Conservation (phyloP, 192 early-diverging fungal genomes). For the Entomortierella chlamydospora region DNA sequence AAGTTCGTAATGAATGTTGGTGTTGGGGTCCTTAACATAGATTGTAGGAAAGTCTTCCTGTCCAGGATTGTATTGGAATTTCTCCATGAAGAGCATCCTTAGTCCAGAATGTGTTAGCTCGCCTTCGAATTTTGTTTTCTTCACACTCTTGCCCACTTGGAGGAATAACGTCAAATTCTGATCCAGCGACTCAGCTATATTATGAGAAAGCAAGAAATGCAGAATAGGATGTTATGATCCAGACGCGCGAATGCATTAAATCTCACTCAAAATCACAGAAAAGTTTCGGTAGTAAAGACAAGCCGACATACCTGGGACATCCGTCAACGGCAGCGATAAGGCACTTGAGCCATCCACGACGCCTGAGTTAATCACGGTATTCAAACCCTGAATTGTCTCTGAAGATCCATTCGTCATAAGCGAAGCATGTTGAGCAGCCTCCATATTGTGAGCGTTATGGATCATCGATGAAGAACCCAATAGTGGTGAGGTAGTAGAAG, state of each 20-base stretch:
- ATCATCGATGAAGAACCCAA: conserved; percentile 18
- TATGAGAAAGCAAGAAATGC: neutral
- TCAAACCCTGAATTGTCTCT: neutral
- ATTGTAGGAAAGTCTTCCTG: conserved; percentile 75
- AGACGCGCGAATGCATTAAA: neutral
- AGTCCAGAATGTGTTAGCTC: conserved; percentile 68
- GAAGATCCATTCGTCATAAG: neutral
- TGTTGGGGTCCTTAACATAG: conserved; percentile 70
- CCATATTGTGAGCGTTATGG: neutral
- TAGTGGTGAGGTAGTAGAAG: conserved; percentile 6
- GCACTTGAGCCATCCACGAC: neutral
- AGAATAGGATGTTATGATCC: too few relatives aligned
- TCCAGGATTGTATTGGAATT: conserved; percentile 70
- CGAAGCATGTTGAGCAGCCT: neutral
- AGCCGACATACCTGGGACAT: neutral
- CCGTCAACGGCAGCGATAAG: neutral
- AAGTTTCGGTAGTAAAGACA: neutral
- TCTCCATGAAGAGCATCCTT: conserved; percentile 79
- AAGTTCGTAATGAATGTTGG: conserved; percentile 73
- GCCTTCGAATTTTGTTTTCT: conserved; percentile 65
- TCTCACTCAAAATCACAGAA: neutral
- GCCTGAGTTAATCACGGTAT: neutral
- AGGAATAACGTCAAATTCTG: conserved; percentile 62
- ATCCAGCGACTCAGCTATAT: conserved; percentile 7
- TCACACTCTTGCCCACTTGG: conserved; percentile 72